phyloP scores from a whole-genome alignment of 192 early-diverging fungal genomes.

The Entophlyctis helioformis region DNA sequence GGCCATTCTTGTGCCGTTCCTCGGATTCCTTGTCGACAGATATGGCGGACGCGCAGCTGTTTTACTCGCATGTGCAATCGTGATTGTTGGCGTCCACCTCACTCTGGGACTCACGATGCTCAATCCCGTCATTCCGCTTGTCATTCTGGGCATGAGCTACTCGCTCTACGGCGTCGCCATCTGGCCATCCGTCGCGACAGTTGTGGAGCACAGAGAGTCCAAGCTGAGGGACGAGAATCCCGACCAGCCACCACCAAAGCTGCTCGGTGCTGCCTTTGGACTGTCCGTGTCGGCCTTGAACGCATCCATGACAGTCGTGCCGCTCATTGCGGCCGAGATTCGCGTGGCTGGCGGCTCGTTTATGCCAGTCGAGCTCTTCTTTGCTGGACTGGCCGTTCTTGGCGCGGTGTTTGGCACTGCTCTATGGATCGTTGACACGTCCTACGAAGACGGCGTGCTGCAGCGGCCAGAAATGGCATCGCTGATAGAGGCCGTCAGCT shows the following conservation, averaged over 20 bases:
- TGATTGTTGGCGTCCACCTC: slow-evolving; percentile 42
- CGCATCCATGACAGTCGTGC: slow-evolving; percentile 33
- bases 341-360: slow-evolving; percentile 26
- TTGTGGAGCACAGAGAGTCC: slow-evolving; percentile 37
- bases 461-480: no score
- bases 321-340: slow-evolving; percentile 30
- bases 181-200: slow-evolving; percentile 47
- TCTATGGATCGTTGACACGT: no score
- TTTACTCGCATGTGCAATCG: slow-evolving; percentile 36
- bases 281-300: slow-evolving; percentile 32
- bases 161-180: slow-evolving; percentile 51
- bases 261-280: slow-evolving; percentile 39
- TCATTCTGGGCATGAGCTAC: slow-evolving; percentile 45
- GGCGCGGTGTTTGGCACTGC: slow-evolving; percentile 17
- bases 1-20: slow-evolving; percentile 41
- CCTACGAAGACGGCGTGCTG: no score
- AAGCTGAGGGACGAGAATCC: slow-evolving; percentile 8
- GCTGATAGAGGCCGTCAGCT: no score
- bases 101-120: slow-evolving; percentile 35
- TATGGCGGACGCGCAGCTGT: slow-evolving; percentile 37
- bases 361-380: slow-evolving; percentile 30
- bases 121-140: slow-evolving; percentile 36
- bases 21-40: slow-evolving; percentile 44
- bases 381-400: slow-evolving; percentile 19
- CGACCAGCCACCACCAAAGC: slow-evolving; percentile 7